Base-by-base conservation (phyloP, 495 filamentous ascomycete genomes). In the Penicillium soppii region DNA sequence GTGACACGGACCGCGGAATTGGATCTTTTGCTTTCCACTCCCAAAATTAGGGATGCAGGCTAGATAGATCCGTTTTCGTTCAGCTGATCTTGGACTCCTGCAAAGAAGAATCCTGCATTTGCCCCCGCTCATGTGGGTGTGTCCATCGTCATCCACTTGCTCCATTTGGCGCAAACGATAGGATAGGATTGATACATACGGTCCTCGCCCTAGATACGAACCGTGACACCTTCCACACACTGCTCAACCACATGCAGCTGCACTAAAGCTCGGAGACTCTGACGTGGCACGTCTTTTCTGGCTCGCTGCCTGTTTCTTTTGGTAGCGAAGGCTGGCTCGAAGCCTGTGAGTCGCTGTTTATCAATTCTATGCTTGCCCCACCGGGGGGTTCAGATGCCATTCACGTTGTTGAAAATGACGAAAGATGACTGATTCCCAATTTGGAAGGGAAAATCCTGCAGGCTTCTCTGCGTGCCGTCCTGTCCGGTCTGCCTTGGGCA, bases 21-120 rank as follows among this genome's bases (percentile, higher is more conserved):
- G 62, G 55, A 47, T 58, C 56, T 60, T n/a, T 52, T 32, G 25
- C 37, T 21, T 29, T 51, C 40, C 46, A 40, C 30, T 39, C 21
- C 44, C 41, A 52, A 54, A 26, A 37, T 41, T 38, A 52, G 47
- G 53, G 47, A 42, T 42, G 51, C 51, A 55, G 44, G 52, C 57
- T 46, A 53, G 39, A 57, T 43, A 59, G 37, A 51, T 63, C 54
- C 60, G 58, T 66, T 66, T 57, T 58, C 55, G 53, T 75, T 77
- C 73, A 77, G 73, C 73, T 77, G 73, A 77, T 72, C 71, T 67
- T 47, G 62, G 60, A 64, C 60, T 52, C 60, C 71, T 77, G 73
- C 73, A 75, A 63, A 69, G 60, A 64, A 62, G 71, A 65, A 69
- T 73, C 63, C 67, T 63, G 71, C 73, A 74, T 73, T 55, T 56